Percentiles rank a stretch among this genome's conserved stretches.
phyloP scores from a whole-genome alignment of 2,329 filamentous ascomycete species.

The Lasiodiplodia sp. region DNA sequence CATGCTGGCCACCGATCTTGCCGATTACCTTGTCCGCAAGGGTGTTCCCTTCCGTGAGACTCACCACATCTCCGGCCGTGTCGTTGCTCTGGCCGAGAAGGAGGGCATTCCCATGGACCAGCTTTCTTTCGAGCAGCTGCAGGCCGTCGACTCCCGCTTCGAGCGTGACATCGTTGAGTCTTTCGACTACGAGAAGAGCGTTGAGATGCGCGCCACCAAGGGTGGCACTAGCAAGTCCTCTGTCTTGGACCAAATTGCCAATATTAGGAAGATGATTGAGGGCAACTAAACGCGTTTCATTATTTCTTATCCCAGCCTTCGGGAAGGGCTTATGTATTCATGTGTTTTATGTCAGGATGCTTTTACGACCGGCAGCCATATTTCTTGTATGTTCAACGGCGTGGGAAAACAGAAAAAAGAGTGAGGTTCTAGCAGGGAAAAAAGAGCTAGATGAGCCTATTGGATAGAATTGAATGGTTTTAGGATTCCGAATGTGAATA shows the following conservation, averaged over 20 bases:
- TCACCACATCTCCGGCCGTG: constrained; percentile 77
- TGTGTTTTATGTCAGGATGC: constrained; percentile 7
- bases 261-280: constrained; percentile 50
- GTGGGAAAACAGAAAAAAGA: not conserved
- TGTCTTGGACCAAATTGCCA: constrained; percentile 70
- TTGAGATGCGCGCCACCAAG: constrained; percentile 78
- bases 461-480: not conserved
- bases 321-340: not conserved
- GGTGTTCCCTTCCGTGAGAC: constrained; percentile 81
- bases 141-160: constrained; percentile 73
- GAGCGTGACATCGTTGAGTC: constrained; percentile 72
- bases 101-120: constrained; percentile 73
- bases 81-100: constrained; percentile 75
- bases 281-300: not conserved
- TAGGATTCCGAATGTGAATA: too few species aligned
- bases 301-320: not conserved
- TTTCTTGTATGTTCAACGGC: not conserved
- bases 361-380: constrained; percentile 1
- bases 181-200: constrained; percentile 83
- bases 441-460: not conserved
- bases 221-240: constrained; percentile 79
- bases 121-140: constrained; percentile 70
- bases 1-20: constrained; percentile 79
- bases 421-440: not conserved
- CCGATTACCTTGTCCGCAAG: constrained; percentile 69